Conservation (phyloP, 2,329 filamentous ascomycete genomes). For the Hypomyces rosellus region DNA sequence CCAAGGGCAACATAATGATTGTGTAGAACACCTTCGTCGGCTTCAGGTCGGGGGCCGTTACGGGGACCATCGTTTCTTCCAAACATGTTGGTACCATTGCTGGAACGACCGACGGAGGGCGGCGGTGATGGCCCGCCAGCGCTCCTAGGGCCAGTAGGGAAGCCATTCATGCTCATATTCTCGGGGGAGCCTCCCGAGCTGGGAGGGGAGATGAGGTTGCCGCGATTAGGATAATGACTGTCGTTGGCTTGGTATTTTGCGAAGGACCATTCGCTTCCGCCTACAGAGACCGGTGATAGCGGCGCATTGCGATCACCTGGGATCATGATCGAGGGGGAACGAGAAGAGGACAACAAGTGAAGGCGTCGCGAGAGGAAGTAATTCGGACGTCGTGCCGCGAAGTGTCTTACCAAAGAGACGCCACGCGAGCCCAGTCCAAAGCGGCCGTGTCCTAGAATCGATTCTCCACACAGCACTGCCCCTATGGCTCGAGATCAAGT, state of each 20-base stretch:
- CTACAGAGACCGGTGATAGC: constrained; percentile 75
- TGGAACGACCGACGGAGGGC: constrained; percentile 79
- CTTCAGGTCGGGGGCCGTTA: constrained; percentile 48
- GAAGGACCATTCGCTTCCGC: constrained; percentile 77
- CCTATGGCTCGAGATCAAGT: constrained; percentile 10
- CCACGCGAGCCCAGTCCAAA: constrained; percentile 9
- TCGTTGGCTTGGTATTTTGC: constrained; percentile 58
- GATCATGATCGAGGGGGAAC: constrained; percentile 49
- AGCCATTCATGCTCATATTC: constrained; percentile 54
- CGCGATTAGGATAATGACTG: constrained; percentile 47
- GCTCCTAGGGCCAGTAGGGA: constrained; percentile 49
- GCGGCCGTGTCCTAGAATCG: constrained; percentile 10
- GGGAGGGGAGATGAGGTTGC: constrained; percentile 62
- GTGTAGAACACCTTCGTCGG: constrained; percentile 55
- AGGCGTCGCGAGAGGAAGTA: not conserved
- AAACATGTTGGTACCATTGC: constrained; percentile 68
- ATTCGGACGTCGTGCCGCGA: constrained; percentile 8
- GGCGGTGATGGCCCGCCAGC: constrained; percentile 72
- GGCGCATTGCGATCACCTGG: constrained; percentile 60
- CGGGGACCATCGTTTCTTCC: constrained; percentile 61
- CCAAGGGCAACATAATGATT: constrained; percentile 80
- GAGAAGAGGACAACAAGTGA: constrained; percentile 18
- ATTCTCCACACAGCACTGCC: constrained; percentile 15
- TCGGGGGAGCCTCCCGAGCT: constrained; percentile 57
- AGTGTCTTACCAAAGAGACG: constrained; percentile 18